Conservation (phyloP, 345 rosid species). For the Sonneratia alba region DNA sequence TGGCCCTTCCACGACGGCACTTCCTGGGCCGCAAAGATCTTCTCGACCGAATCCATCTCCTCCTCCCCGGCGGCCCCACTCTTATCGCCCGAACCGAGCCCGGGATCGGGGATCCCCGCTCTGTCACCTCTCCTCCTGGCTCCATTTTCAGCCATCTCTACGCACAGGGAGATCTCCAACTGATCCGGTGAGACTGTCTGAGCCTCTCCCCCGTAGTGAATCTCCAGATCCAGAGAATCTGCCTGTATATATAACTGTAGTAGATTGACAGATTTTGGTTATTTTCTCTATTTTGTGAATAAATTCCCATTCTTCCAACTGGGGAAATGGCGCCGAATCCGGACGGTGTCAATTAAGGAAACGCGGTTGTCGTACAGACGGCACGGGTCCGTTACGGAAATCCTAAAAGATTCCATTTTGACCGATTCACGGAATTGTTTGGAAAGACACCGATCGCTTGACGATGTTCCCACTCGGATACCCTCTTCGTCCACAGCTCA, state of each 20-base stretch:
- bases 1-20: slow-evolving; percentile 60
- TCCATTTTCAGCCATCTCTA: not conserved
- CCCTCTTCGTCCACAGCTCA: too few species aligned
- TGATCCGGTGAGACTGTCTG: too few species aligned
- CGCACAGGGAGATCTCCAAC: not conserved
- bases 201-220: too few species aligned
- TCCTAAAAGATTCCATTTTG: not conserved
- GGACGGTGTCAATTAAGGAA: not conserved
- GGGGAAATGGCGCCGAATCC: not conserved
- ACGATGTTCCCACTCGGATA: too few species aligned
- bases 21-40: slow-evolving; percentile 31
- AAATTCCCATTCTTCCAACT: not conserved
- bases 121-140: not conserved
- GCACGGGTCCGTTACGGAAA: not conserved
- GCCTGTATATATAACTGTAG: too few species aligned
- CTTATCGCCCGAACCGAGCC: not conserved
- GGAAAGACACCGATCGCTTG: too few species aligned
- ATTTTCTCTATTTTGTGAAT: not conserved
- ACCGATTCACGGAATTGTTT: too few species aligned
- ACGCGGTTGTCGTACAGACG: not conserved
- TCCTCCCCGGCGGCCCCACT: slow-evolving; percentile 14
- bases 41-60: slow-evolving; percentile 33
- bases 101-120: slow-evolving; percentile 7
- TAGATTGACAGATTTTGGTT: too few species aligned
- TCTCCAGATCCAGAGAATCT: too few species aligned